Conservation (phyloP, 306 rosid genomes). For the Begonia masoniana region DNA sequence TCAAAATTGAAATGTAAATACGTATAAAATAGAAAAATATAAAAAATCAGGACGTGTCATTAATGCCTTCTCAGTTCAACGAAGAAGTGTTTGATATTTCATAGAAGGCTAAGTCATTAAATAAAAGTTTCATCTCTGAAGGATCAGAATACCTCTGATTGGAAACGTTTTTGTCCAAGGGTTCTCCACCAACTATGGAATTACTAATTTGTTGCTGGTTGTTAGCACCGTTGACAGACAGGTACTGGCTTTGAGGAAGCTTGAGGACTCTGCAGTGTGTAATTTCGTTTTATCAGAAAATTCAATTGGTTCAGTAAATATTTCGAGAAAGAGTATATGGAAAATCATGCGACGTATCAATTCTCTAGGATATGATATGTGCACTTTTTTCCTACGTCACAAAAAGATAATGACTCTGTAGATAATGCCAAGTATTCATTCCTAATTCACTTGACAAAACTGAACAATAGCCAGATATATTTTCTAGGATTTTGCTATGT, state of each 20-base stretch:
- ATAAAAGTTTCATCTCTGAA: no score
- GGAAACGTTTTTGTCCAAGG: slow-evolving; percentile 24
- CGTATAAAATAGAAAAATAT: no score
- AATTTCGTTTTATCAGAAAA: slow-evolving; percentile 6
- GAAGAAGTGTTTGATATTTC: no score
- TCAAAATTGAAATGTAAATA: no score
- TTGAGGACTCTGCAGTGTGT: slow-evolving; percentile 40
- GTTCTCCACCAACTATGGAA: slow-evolving; percentile 18
- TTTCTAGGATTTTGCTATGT: background rate
- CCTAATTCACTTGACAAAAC: no score
- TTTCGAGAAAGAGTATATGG: background rate
- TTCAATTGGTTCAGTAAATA: slow-evolving; percentile 1
- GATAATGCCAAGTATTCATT: background rate
- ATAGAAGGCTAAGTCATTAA: no score
- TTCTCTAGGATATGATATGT: no score
- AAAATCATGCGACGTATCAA: background rate
- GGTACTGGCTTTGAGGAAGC: slow-evolving; percentile 64
- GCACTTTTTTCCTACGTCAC: no score
- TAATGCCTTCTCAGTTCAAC: no score
- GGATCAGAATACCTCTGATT: slow-evolving; percentile 41
- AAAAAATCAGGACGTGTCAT: no score
- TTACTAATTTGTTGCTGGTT: slow-evolving; percentile 21
- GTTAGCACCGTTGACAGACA: slow-evolving; percentile 25
- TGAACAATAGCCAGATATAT: no score
- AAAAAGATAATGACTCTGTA: background rate